phyloP scores from a whole-genome alignment of 1,139 yeast species.

The Kodamaea sp. region DNA sequence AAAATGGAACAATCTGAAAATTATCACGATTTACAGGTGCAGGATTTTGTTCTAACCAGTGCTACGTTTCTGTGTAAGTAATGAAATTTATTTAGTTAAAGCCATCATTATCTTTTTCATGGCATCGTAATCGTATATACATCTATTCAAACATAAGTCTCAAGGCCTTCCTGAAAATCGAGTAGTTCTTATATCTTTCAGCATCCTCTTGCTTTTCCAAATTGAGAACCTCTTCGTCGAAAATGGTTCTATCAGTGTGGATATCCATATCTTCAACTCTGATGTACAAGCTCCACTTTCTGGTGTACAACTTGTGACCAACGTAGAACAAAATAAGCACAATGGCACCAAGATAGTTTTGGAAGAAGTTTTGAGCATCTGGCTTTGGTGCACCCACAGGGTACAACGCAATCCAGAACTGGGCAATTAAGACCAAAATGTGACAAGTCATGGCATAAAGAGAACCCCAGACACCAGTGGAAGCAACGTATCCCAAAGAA shows the following conservation, averaged over 20 bases:
- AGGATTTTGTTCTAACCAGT: too few species aligned
- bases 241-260: slow-evolving; percentile 34
- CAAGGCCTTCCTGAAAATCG: slow-evolving; percentile 27
- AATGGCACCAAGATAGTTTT: slow-evolving; percentile 37
- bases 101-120: too few species aligned
- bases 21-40: too few species aligned
- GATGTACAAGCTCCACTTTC: slow-evolving; percentile 34
- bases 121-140: neutral
- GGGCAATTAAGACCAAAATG: slow-evolving; percentile 39
- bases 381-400: slow-evolving; percentile 34
- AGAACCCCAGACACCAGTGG: slow-evolving; percentile 46
- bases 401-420: slow-evolving; percentile 44
- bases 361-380: slow-evolving; percentile 36
- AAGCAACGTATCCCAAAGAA: slow-evolving; percentile 41
- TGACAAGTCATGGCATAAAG: slow-evolving; percentile 37
- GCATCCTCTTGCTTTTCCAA: slow-evolving; percentile 38
- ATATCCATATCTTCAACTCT: slow-evolving; percentile 38
- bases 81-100: too few species aligned
- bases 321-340: slow-evolving; percentile 36
- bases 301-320: slow-evolving; percentile 37
- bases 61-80: too few species aligned
- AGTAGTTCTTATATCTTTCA: slow-evolving; percentile 25
- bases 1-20: too few species aligned
- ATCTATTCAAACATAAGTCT: slow-evolving; percentile 22
- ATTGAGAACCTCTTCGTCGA: slow-evolving; percentile 39